Conservation (phyloP, 805 yeast genomes). For the Ogataea paraovalis region DNA sequence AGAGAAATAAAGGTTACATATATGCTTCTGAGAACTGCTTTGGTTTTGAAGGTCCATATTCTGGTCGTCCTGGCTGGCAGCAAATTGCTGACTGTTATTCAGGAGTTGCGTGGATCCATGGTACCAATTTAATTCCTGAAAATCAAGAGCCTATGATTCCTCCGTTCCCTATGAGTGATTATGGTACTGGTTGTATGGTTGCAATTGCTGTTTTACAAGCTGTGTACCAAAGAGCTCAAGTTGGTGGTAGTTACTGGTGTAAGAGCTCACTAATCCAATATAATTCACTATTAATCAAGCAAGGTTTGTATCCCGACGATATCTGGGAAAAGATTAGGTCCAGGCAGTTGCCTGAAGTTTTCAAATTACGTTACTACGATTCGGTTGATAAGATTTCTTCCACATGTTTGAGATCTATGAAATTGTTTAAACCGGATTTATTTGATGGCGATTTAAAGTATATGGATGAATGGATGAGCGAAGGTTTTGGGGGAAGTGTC, state of each 20-base stretch:
- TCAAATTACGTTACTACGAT: conserved; percentile 19
- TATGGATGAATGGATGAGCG: conserved; percentile 19
- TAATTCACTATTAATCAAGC: conserved; percentile 28
- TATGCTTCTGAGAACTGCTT: conserved; percentile 30
- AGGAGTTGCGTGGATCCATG: conserved; percentile 34
- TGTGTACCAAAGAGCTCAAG: conserved; percentile 24
- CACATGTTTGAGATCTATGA: conserved; percentile 21
- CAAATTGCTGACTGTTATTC: conserved; percentile 34
- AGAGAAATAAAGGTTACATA: conserved; percentile 31
- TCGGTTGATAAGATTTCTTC: conserved; percentile 18
- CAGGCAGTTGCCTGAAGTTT: conserved; percentile 18
- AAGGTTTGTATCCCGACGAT: conserved; percentile 24
- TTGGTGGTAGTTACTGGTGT: conserved; percentile 33
- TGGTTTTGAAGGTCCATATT: conserved; percentile 32
- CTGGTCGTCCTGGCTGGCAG: conserved; percentile 35
- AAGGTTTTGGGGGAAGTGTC: conserved; percentile 15
- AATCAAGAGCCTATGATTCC: conserved; percentile 33
- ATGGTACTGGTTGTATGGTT: conserved; percentile 34
- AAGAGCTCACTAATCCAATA: conserved; percentile 31
- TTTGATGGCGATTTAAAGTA: conserved; percentile 31
- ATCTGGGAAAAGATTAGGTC: conserved; percentile 19
- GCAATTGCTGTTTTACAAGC: conserved; percentile 32
- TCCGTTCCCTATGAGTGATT: conserved; percentile 36
- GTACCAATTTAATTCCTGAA: conserved; percentile 21
- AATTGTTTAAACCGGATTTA: conserved; percentile 21